Evolutionary conservation across 495 filamentous ascomycete genomes (phyloP).

Genomic region (Neurospora intermedia): DNA sequence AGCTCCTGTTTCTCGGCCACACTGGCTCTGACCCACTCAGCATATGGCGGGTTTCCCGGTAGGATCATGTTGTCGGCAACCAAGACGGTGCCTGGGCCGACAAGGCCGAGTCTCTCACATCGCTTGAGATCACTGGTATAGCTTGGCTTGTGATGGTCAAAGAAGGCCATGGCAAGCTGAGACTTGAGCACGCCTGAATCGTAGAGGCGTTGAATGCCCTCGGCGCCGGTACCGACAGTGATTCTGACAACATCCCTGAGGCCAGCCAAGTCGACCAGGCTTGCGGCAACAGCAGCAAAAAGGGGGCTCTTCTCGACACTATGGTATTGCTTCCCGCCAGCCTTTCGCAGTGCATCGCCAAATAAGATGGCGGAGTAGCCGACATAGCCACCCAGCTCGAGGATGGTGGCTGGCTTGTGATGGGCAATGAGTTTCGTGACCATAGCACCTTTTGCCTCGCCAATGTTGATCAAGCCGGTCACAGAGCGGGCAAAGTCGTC

Average conservation of each 20-base stretch:
- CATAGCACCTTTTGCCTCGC: slow-evolving; percentile 58
- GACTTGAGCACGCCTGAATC: slow-evolving; percentile 33
- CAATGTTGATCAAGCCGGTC: slow-evolving; percentile 72
- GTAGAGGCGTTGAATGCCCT: slow-evolving; percentile 45
- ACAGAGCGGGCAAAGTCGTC: slow-evolving; percentile 56
- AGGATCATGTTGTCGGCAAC: slow-evolving; percentile 65
- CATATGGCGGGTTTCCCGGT: slow-evolving; percentile 66
- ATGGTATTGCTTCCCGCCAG: slow-evolving; percentile 50
- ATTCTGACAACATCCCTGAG: slow-evolving; percentile 55
- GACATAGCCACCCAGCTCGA: slow-evolving; percentile 74
- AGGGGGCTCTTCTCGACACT: slow-evolving; percentile 59
- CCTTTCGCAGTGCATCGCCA: slow-evolving; percentile 46
- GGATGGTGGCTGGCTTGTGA: slow-evolving; percentile 54
- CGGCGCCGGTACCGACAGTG: slow-evolving; percentile 52
- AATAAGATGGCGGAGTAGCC: slow-evolving; percentile 73
- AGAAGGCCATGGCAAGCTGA: slow-evolving; percentile 56
- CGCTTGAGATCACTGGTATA: slow-evolving; percentile 64
- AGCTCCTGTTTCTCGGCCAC: slow-evolving; percentile 38
- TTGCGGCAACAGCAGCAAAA: slow-evolving; percentile 52
- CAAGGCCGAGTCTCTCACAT: slow-evolving; percentile 54
- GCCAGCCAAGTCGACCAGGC: slow-evolving; percentile 57
- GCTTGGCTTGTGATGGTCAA: slow-evolving; percentile 66
- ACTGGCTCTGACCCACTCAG: slow-evolving; percentile 51
- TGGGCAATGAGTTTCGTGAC: slow-evolving; percentile 53
- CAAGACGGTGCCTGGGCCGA: slow-evolving; percentile 50